Percentiles rank a stretch among this genome's conserved stretches.
These are phyloP conservation scores for Cruciata laevipes DNA, from an alignment of 257 asterid species.

Conservation along the genomic window DNA sequence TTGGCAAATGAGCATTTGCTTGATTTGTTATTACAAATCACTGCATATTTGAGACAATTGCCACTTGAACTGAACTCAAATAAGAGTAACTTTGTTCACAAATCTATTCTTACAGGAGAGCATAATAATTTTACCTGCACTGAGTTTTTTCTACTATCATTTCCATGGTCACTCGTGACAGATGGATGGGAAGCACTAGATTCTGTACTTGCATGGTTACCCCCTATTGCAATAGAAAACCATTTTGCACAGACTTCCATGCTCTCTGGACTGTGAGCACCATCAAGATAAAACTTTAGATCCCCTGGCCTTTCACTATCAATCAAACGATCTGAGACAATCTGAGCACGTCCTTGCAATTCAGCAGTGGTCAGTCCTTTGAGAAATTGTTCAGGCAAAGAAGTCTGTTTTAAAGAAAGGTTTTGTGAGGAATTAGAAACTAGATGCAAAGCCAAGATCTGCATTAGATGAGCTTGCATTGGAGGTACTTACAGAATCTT, in stretches of 20 bases:
- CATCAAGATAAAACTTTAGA: slow-evolving; percentile 86
- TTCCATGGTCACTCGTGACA: slow-evolving; percentile 3
- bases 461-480: slow-evolving; percentile 9
- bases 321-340: slow-evolving; percentile 59
- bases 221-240: slow-evolving; percentile 65
- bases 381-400: slow-evolving; percentile 81
- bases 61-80: neutral
- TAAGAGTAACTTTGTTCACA: neutral
- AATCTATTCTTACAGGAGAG: neutral
- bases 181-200: slow-evolving; percentile 4
- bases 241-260: slow-evolving; percentile 98
- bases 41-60: neutral
- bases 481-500: slow-evolving; percentile 58
- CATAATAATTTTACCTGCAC: slow-evolving; percentile 16
- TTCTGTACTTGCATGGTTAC: slow-evolving; percentile 23
- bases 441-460: slow-evolving; percentile 12
- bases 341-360: slow-evolving; percentile 95
- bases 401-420: slow-evolving; percentile 37
- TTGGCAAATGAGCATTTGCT: neutral
- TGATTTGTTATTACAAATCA: neutral
- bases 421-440: neutral
- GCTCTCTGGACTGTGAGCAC: slow-evolving; percentile 99
- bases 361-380: slow-evolving; percentile 70
- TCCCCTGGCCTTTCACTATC: slow-evolving; percentile 59
- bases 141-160: slow-evolving; percentile 11